phyloP scores from a whole-genome alignment of 257 asterid species.

The Nicotiana otophora region DNA sequence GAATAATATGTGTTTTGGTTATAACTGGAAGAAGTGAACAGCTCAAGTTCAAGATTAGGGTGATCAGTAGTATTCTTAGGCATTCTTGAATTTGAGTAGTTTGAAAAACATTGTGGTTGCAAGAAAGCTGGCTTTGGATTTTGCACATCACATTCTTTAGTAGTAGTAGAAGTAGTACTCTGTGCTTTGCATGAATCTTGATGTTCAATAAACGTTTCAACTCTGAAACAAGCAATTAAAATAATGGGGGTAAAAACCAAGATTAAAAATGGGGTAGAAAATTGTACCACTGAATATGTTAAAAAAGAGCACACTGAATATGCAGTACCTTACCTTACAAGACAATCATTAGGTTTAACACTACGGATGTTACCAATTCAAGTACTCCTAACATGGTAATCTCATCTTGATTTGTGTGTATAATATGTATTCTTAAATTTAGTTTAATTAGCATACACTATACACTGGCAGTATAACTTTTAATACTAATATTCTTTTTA shows the following conservation, averaged over 20 bases:
- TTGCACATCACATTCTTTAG: slow-evolving; percentile 5
- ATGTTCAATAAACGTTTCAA: slow-evolving; percentile 40
- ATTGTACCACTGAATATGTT: neutral
- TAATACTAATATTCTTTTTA: too few relatives aligned
- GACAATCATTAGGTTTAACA: neutral
- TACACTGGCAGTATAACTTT: too few relatives aligned
- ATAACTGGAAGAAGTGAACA: slow-evolving; percentile 17
- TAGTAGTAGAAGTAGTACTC: neutral
- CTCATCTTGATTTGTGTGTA: neutral
- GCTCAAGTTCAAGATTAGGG: slow-evolving; percentile 35
- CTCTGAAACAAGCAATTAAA: slow-evolving; percentile 20
- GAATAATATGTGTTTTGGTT: neutral
- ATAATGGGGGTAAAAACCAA: too few relatives aligned
- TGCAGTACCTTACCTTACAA: neutral
- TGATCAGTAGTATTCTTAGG: neutral
- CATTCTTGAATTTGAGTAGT: neutral
- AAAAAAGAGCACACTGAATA: neutral
- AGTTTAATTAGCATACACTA: neutral
- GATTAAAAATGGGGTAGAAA: too few relatives aligned
- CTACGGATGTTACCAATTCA: neutral
- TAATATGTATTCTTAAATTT: neutral
- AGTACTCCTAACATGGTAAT: neutral
- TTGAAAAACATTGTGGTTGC: neutral
- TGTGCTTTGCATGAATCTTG: slow-evolving; percentile 41
- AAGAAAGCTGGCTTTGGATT: neutral